Evolutionary conservation across 2,329 filamentous ascomycete species (phyloP).

Genomic region (Diaporthe aspalathi): DNA sequence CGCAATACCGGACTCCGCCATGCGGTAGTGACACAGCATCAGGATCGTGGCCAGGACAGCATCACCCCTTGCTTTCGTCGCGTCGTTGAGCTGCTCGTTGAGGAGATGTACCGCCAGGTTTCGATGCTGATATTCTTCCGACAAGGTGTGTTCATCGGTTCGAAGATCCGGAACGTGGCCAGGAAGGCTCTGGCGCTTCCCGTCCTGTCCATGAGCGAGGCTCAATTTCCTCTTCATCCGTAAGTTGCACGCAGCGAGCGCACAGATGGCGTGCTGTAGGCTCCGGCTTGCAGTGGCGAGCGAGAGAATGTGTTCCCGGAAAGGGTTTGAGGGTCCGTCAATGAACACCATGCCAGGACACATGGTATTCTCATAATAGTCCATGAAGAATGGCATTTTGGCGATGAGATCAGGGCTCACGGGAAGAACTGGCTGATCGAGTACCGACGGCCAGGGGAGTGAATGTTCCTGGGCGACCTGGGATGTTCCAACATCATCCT

Average conservation of each 20-base stretch:
- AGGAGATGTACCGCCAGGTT: constrained; percentile 82
- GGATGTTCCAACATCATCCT: constrained; percentile 59
- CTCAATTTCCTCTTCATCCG: constrained; percentile 82
- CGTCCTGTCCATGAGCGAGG: constrained; percentile 61
- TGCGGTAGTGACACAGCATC: constrained; percentile 89
- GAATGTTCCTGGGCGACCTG: constrained; percentile 55
- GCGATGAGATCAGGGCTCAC: constrained; percentile 74
- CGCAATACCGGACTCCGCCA: constrained; percentile 91
- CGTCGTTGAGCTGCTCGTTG: constrained; percentile 85
- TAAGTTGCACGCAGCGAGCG: constrained; percentile 87
- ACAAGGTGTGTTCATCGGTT: constrained; percentile 72
- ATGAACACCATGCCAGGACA: constrained; percentile 92
- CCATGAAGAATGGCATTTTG: constrained; percentile 88
- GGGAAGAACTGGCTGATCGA: constrained; percentile 61
- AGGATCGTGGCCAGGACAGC: constrained; percentile 89
- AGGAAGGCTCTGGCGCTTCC: constrained; percentile 62
- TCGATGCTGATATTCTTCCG: constrained; percentile 87
- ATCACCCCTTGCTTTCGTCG: constrained; percentile 80
- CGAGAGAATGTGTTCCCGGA: constrained; percentile 82
- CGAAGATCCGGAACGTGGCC: constrained; percentile 54
- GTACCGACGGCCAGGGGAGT: constrained; percentile 60
- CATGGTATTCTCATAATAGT: constrained; percentile 94
- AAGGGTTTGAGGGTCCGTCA: constrained; percentile 87
- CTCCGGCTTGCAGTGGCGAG: constrained; percentile 82
- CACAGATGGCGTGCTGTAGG: constrained; percentile 92